These are phyloP conservation scores for Cladosporium halotolerans DNA, from an alignment of 2,329 filamentous ascomycete species.

Conservation along the genomic window DNA sequence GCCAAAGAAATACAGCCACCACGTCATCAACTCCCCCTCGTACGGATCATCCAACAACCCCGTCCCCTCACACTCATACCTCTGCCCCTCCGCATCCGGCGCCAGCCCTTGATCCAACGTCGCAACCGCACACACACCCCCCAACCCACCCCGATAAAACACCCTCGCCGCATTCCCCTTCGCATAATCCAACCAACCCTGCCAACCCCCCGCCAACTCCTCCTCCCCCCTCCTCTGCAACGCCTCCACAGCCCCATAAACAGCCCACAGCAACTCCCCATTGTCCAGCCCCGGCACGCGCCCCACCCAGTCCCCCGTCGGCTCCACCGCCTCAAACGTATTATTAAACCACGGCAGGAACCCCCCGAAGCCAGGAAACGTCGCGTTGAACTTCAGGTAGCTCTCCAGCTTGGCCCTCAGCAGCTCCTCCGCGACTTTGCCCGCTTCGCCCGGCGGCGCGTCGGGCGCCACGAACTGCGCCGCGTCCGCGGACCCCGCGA, in stretches of 20 bases:
- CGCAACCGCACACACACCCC: slow-evolving; percentile 37
- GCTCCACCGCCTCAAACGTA: slow-evolving; percentile 14
- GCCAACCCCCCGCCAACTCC: slow-evolving; percentile 34
- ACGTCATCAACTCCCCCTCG: slow-evolving; percentile 40
- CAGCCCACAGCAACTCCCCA: slow-evolving; percentile 40
- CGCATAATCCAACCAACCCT: slow-evolving; percentile 38
- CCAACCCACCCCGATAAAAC: slow-evolving; percentile 33
- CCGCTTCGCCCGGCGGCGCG: neutral
- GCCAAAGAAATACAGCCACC: slow-evolving; percentile 37
- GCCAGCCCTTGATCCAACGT: slow-evolving; percentile 33
- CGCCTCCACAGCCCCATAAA: slow-evolving; percentile 37
- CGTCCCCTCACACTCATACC: slow-evolving; percentile 34
- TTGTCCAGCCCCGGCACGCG: slow-evolving; percentile 38
- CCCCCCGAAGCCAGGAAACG: slow-evolving; percentile 38
- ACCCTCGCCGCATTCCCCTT: slow-evolving; percentile 32
- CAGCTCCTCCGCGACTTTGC: neutral
- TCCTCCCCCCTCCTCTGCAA: slow-evolving; percentile 22
- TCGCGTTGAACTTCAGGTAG: slow-evolving; percentile 37
- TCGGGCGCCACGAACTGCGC: slow-evolving; percentile 31
- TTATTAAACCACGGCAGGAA: slow-evolving; percentile 38
- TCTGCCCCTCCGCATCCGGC: slow-evolving; percentile 24
- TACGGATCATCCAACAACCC: slow-evolving; percentile 37
- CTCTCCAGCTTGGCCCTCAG: slow-evolving; percentile 33
- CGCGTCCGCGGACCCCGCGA: slow-evolving; percentile 34
- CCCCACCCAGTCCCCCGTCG: slow-evolving; percentile 35